Percentiles rank a stretch among this genome's conserved stretches.
Evolutionary conservation across 2,329 filamentous ascomycete species (phyloP).

Genomic region (Cytospora leucostoma): DNA sequence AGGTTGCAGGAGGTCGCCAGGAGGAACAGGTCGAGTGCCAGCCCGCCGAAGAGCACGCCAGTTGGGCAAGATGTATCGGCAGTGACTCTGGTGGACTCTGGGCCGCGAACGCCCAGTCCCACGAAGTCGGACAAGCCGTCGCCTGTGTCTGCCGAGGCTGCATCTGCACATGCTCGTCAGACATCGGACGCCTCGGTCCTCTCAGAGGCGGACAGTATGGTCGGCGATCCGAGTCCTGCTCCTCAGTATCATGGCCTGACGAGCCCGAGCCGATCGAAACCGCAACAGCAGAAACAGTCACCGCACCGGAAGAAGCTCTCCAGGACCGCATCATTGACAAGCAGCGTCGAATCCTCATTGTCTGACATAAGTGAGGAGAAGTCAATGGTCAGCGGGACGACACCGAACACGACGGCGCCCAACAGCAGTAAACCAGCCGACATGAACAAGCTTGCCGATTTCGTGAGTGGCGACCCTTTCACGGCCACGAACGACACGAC

Average conservation of each 20-base stretch:
- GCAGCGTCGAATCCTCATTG: conserved; percentile 53
- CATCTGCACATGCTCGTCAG: conserved; percentile 32
- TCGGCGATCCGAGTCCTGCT: conserved; percentile 40
- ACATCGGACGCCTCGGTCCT: conserved; percentile 38
- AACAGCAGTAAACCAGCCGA: conserved; percentile 19
- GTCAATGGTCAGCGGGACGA: conserved; percentile 44
- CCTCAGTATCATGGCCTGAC: conserved; percentile 40
- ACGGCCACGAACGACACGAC: conserved; percentile 1
- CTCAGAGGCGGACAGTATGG: conserved; percentile 46
- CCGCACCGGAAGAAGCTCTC: conserved; percentile 20
- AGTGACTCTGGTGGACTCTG: conserved; percentile 16
- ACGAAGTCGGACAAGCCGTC: conserved; percentile 31
- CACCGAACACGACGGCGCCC: conserved; percentile 13
- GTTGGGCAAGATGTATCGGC: conserved; percentile 16
- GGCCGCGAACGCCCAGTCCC: conserved; percentile 35
- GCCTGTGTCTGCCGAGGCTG: conserved; percentile 6
- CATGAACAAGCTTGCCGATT: conserved; percentile 18
- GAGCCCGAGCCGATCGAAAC: conserved; percentile 44
- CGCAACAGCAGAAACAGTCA: conserved; percentile 24
- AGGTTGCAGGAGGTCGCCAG: conserved; percentile 42
- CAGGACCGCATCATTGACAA: conserved; percentile 39
- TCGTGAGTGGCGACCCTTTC: conserved; percentile 14
- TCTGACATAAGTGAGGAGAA: conserved; percentile 60
- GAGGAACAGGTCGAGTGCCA: conserved; percentile 35
- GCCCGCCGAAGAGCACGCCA: conserved; percentile 31